phyloP scores from a whole-genome alignment of 2,329 filamentous ascomycete species.

The Fusarium napiforme region DNA sequence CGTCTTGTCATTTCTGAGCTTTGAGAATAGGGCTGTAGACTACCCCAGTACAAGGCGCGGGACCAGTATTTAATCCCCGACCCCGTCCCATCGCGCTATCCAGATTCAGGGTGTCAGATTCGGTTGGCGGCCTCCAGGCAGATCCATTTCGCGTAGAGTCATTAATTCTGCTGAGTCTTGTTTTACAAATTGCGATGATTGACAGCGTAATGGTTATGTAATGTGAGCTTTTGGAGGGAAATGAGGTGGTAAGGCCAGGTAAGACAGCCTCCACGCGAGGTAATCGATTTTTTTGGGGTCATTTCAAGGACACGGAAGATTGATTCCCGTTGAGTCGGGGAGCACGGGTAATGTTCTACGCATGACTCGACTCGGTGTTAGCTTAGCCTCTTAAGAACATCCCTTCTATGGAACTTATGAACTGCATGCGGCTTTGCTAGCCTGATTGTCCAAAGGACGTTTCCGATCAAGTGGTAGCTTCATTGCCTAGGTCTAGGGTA shows the following conservation, averaged over 20 bases:
- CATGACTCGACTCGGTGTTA: neutral
- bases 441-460: no score
- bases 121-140: neutral
- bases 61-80: neutral
- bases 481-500: neutral
- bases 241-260: neutral
- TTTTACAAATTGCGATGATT: accelerated
- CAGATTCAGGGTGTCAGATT: neutral
- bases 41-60: neutral
- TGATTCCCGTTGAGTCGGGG: neutral
- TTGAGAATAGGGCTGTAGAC: neutral
- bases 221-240: neutral
- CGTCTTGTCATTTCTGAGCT: neutral
- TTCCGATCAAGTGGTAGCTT: neutral
- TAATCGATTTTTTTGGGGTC: accelerated
- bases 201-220: neutral
- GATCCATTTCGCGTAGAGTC: neutral
- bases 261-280: neutral
- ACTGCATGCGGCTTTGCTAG: accelerated
- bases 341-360: neutral
- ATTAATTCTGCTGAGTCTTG: no score
- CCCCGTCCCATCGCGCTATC: neutral
- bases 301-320: no score
- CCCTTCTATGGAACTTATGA: no score
- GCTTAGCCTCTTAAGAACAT: accelerated